Percentiles rank a stretch among this genome's conserved stretches.
Evolutionary conservation across 441 rosid species (phyloP).

Genomic region (Pelargonium fulgidum): DNA sequence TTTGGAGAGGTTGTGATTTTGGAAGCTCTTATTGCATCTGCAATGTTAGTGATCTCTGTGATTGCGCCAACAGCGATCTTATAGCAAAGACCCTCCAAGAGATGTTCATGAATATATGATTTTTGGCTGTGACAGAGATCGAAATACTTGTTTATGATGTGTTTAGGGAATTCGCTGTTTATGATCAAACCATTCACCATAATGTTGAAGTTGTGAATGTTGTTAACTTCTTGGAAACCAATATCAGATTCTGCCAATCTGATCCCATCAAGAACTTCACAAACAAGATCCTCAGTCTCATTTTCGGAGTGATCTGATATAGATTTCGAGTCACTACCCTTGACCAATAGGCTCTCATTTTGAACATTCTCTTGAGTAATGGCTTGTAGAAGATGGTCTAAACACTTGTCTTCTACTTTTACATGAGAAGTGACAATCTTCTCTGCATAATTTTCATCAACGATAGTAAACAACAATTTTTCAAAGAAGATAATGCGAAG

Average conservation of each 20-base stretch:
- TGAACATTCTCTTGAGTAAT: slow-evolving; percentile 15
- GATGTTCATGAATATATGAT: slow-evolving; percentile 32
- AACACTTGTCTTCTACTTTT: slow-evolving; percentile 17
- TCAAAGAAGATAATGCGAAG: neutral
- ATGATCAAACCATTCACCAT: slow-evolving; percentile 30
- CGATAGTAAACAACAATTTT: neutral
- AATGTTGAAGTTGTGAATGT: slow-evolving; percentile 31
- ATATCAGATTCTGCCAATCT: slow-evolving; percentile 20
- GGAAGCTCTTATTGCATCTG: slow-evolving; percentile 38
- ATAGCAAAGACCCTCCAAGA: slow-evolving; percentile 33
- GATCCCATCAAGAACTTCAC: slow-evolving; percentile 25
- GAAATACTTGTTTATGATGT: slow-evolving; percentile 32
- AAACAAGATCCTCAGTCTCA: slow-evolving; percentile 18
- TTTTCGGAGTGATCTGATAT: slow-evolving; percentile 15
- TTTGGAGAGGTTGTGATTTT: slow-evolving; percentile 21
- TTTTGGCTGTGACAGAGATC: slow-evolving; percentile 36
- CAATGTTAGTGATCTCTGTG: slow-evolving; percentile 36
- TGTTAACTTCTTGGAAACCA: slow-evolving; percentile 25
- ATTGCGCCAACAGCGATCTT: slow-evolving; percentile 34
- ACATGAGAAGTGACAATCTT: slow-evolving; percentile 3
- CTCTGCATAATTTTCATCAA: slow-evolving; percentile 16
- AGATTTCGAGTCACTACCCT: slow-evolving; percentile 5
- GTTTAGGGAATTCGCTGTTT: slow-evolving; percentile 28
- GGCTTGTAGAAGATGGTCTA: slow-evolving; percentile 15
- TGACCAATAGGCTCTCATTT: slow-evolving; percentile 8